Base-by-base conservation (phyloP, 75 land plant genomes). In the Isoetes taiwanensis region DNA sequence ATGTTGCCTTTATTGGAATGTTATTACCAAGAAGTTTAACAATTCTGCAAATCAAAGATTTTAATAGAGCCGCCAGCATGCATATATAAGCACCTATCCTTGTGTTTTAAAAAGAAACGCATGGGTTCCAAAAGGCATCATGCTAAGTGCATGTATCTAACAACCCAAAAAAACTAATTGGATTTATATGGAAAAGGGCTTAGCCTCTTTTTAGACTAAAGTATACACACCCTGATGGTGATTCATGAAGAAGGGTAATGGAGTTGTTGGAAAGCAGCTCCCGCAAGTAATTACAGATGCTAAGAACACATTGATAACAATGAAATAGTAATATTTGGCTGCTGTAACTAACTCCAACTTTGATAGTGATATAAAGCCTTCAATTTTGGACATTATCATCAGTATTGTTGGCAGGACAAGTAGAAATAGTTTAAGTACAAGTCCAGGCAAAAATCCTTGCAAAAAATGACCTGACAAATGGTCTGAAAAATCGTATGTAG, bases 381-480 rank as follows among this genome's bases (percentile, higher is more conserved):
- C 84, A 34, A 81, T 20, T 41, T 78, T 81, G 2, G 81, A 78
- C 75, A 81, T 62, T 8, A 81, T 3, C 84, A 78, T 81, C 56
- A 78, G 35, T 19, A 81, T 71, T 4, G 34, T 55, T 52, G 84
- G 84, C 31, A 81, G 65, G 16, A 81, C 34, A 28, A 60, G 41
- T 6, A 81, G 74, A 34, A 74, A 81, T 19, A 74, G 30, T 56
- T 78, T 81, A 40, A 81, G 57, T 23, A 65, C 74, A 30, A 81
- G 57, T 26, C 84, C 84, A 32, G 84, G 84, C 39, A 81, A 64
- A 43, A 78, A 67, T 26, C 84, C 84, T 68, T 78, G 81, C 25
- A 25, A 81, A 65, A 40, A 81, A 64, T 54, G 81, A 74, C 65
- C 72, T 74, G 37, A 81, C 67, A 21, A 81, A 43, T 17, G 41